These are phyloP conservation scores for Lactarius psammicola DNA, from an alignment of 768 basidiomycete species.

Conservation along the genomic window DNA sequence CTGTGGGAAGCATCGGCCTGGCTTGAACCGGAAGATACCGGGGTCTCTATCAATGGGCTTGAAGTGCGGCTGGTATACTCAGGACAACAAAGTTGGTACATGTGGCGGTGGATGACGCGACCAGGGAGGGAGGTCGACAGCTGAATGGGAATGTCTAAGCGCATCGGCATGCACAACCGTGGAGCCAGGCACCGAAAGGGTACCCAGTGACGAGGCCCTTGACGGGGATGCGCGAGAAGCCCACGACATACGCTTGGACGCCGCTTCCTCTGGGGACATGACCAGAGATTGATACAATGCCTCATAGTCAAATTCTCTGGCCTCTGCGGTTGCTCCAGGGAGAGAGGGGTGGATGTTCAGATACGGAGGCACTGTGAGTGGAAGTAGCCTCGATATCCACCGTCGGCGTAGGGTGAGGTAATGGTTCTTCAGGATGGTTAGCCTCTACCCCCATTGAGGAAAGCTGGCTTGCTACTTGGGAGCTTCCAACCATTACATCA, in stretches of 20 bases:
- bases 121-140: slow-evolving; percentile 14
- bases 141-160: slow-evolving; percentile 16
- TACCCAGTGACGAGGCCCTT: slow-evolving; percentile 7
- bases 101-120: slow-evolving; percentile 1
- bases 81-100: slow-evolving; percentile 6
- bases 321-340: background rate
- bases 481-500: slow-evolving; percentile 2
- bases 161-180: slow-evolving; percentile 7
- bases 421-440: background rate
- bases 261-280: slow-evolving; percentile 23
- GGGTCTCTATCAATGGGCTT: slow-evolving; percentile 20
- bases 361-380: background rate
- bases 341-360: slow-evolving; percentile 10
- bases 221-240: slow-evolving; percentile 1
- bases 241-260: slow-evolving; percentile 27
- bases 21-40: slow-evolving; percentile 17
- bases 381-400: slow-evolving; percentile 1
- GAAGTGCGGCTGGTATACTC: slow-evolving; percentile 16
- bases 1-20: background rate
- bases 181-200: background rate
- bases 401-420: background rate
- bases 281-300: slow-evolving; percentile 20
- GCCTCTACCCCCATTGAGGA: background rate
- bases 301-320: slow-evolving; percentile 18
- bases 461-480: background rate